phyloP scores from a whole-genome alignment of 2,329 filamentous ascomycete genomes.

The Pseudopithomyces chartarum region DNA sequence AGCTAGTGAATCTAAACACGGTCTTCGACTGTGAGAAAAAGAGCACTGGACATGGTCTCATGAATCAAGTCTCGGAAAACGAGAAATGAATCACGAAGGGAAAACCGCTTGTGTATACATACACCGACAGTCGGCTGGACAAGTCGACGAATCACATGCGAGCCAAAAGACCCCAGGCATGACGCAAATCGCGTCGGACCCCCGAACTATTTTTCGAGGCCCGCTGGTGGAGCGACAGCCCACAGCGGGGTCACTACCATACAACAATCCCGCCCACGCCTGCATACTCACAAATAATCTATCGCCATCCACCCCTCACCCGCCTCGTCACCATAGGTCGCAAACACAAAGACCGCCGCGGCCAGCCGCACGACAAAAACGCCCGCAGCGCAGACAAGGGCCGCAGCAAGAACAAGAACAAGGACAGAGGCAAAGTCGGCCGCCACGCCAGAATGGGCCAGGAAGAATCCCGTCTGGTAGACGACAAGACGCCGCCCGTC shows the following conservation, averaged over 20 bases:
- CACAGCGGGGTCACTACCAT: not conserved
- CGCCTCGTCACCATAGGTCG: constrained; percentile 54
- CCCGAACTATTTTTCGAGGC: constrained; percentile 1
- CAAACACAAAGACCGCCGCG: constrained; percentile 52
- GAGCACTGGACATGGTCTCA: no score
- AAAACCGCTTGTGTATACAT: no score
- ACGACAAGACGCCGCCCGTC: constrained; percentile 66
- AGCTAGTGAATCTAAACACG: no score
- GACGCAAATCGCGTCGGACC: constrained; percentile 1
- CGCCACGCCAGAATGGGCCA: constrained; percentile 75
- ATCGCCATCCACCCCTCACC: not conserved
- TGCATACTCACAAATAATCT: no score
- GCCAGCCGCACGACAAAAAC: constrained; percentile 38
- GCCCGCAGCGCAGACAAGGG: constrained; percentile 35
- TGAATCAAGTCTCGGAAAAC: no score
- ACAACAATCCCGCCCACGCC: no score
- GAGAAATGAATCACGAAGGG: no score
- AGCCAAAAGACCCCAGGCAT: not conserved
- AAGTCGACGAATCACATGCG: no score
- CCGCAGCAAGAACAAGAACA: constrained; percentile 12
- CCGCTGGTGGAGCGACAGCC: no score
- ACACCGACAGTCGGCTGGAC: not conserved
- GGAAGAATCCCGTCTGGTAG: constrained; percentile 74
- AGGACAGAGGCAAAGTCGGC: constrained; percentile 22
- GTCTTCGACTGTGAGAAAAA: no score